Conservation (phyloP, 176 grass and related monocot genomes). For the Areca catechu region DNA sequence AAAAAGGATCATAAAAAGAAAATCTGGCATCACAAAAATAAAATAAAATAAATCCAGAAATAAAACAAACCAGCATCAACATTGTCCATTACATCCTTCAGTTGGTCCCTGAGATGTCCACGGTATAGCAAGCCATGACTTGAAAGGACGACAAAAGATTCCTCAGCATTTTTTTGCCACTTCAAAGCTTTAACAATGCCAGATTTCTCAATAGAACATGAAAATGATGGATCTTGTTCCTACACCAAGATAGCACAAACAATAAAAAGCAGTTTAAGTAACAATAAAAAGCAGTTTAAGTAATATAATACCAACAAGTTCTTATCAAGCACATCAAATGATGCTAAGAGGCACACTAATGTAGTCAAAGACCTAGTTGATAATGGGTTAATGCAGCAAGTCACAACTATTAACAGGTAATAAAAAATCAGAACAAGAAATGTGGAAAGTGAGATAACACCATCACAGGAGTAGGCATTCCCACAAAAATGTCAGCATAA, state of each 20-base stretch:
- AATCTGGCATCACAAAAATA: constrained; percentile 5
- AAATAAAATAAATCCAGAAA: too few relatives aligned
- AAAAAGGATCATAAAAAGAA: not conserved
- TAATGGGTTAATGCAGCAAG: too few relatives aligned
- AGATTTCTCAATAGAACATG: constrained; percentile 33
- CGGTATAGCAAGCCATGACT: constrained; percentile 47
- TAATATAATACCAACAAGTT: not conserved
- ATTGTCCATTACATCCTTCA: constrained; percentile 59
- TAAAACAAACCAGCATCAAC: constrained; percentile 66
- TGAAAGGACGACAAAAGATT: constrained; percentile 54
- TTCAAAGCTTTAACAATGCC: constrained; percentile 60
- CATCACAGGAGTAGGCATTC: too few relatives aligned
- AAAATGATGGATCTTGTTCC: constrained; percentile 48
- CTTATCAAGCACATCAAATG: not conserved
- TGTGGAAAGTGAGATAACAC: too few relatives aligned
- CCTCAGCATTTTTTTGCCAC: constrained; percentile 51
- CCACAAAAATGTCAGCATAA: too few relatives aligned
- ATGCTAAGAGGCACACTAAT: not conserved
- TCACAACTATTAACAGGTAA: too few relatives aligned
- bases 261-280: too few relatives aligned
- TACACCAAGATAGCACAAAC: constrained; percentile 9
- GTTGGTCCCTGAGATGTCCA: constrained; percentile 35
- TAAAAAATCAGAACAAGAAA: too few relatives aligned
- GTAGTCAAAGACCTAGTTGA: too few relatives aligned
- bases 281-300: too few relatives aligned